These are phyloP conservation scores for Telfairia occidentalis DNA, from an alignment of 331 rosid species.

Conservation along the genomic window DNA sequence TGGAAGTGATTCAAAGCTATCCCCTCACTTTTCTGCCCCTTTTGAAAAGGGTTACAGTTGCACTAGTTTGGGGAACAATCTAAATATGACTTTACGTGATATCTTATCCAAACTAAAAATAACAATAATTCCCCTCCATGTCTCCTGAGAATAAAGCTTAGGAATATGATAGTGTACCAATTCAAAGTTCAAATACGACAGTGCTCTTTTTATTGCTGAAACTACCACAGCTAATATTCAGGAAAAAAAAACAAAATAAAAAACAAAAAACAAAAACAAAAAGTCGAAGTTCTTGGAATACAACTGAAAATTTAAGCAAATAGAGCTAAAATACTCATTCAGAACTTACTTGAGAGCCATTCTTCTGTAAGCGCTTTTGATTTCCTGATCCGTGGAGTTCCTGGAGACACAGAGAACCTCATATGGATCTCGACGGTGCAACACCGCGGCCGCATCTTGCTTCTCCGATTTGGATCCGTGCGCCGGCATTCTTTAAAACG, in stretches of 20 bases:
- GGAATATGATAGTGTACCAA: background rate
- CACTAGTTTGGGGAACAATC: background rate
- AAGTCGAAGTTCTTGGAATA: background rate
- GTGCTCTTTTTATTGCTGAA: background rate
- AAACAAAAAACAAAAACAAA: too few relatives aligned
- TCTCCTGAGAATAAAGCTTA: background rate
- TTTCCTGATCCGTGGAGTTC: constrained; percentile 87
- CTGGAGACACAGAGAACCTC: constrained; percentile 84
- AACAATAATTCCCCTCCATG: background rate
- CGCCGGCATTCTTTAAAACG: constrained; percentile 50
- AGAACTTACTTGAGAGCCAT: constrained; percentile 87
- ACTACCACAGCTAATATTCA: background rate
- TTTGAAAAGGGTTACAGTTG: background rate
- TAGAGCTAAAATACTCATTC: background rate
- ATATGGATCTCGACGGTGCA: constrained; percentile 81
- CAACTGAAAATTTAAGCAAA: background rate
- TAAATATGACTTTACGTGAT: background rate
- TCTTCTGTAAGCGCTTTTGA: constrained; percentile 81
- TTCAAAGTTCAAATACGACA: background rate
- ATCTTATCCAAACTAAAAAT: background rate
- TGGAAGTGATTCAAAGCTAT: background rate
- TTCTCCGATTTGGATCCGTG: constrained; percentile 77
- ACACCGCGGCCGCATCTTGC: constrained; percentile 48
- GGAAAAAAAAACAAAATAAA: too few relatives aligned
- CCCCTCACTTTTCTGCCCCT: background rate